These are phyloP conservation scores for Bombardia bombarda DNA, from an alignment of 495 filamentous ascomycete species.

Conservation along the genomic window DNA sequence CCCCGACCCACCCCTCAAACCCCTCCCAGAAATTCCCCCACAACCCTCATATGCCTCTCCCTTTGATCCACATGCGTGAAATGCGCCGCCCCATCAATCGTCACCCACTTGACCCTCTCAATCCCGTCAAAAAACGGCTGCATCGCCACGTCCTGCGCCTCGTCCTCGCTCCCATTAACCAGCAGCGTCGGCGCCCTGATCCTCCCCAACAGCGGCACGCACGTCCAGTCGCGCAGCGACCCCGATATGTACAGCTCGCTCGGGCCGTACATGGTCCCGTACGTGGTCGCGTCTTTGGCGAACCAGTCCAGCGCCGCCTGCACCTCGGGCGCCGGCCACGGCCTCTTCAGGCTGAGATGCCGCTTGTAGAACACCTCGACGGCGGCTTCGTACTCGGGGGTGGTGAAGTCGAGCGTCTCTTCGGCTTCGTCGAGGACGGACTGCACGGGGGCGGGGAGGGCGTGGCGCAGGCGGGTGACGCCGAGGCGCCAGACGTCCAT, in stretches of 20 bases:
- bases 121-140: background rate
- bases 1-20: too few relatives aligned
- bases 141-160: background rate
- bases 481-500: background rate
- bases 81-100: background rate
- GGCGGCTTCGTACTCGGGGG: background rate
- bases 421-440: background rate
- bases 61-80: slow-evolving; percentile 1
- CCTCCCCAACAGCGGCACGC: background rate
- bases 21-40: background rate
- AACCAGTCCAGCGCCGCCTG: background rate
- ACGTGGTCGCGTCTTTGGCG: background rate
- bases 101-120: slow-evolving; percentile 1
- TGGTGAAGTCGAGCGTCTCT: background rate
- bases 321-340: background rate
- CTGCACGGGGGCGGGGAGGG: background rate
- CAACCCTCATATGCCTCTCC: background rate
- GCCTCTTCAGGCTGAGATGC: background rate
- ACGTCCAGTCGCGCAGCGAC: background rate
- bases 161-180: background rate
- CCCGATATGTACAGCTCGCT: background rate
- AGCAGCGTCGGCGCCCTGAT: background rate
- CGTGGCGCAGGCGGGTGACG: background rate
- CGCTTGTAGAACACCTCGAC: slow-evolving; percentile 1
- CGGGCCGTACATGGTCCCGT: background rate